phyloP scores from a whole-genome alignment of 805 yeast species.

The Osmozyma mogii region DNA sequence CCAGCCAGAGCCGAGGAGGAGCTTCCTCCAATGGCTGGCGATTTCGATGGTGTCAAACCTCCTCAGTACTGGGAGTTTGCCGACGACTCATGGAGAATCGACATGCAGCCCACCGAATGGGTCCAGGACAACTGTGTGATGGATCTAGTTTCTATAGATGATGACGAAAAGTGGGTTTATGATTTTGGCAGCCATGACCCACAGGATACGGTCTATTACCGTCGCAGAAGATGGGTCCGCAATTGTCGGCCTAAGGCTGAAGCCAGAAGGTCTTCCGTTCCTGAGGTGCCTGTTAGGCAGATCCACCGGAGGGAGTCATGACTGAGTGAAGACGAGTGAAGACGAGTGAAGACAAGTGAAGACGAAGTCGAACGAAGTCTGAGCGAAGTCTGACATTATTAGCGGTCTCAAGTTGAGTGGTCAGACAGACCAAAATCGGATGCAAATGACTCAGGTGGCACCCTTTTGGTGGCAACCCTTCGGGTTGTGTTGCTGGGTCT shows the following conservation, averaged over 20 bases:
- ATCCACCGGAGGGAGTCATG: slow-evolving; percentile 57
- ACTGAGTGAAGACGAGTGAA: slow-evolving; percentile 31
- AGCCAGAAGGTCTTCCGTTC: neutral
- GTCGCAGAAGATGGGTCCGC: slow-evolving; percentile 3
- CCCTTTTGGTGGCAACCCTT: too few relatives aligned
- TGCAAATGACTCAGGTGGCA: neutral
- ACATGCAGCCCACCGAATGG: slow-evolving; percentile 60
- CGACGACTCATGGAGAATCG: slow-evolving; percentile 53
- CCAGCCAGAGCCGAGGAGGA: slow-evolving; percentile 9
- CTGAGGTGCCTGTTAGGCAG: slow-evolving; percentile 20
- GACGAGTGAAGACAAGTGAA: slow-evolving; percentile 3
- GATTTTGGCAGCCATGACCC: slow-evolving; percentile 34
- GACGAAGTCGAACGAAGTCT: slow-evolving; percentile 3
- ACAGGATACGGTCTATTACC: slow-evolving; percentile 6
- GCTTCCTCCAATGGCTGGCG: neutral
- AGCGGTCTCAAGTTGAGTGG: neutral
- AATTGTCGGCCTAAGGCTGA: neutral
- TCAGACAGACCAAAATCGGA: slow-evolving; percentile 2
- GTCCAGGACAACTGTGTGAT: slow-evolving; percentile 40
- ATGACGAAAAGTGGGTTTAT: slow-evolving; percentile 82
- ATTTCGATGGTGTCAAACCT: slow-evolving; percentile 38
- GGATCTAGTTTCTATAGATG: slow-evolving; percentile 54
- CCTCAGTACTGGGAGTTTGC: slow-evolving; percentile 55
- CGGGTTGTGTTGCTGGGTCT: too few relatives aligned
- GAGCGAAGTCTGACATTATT: slow-evolving; percentile 1